phyloP scores from a whole-genome alignment of 495 filamentous ascomycete species.

The Sabuloglossum arenarium region DNA sequence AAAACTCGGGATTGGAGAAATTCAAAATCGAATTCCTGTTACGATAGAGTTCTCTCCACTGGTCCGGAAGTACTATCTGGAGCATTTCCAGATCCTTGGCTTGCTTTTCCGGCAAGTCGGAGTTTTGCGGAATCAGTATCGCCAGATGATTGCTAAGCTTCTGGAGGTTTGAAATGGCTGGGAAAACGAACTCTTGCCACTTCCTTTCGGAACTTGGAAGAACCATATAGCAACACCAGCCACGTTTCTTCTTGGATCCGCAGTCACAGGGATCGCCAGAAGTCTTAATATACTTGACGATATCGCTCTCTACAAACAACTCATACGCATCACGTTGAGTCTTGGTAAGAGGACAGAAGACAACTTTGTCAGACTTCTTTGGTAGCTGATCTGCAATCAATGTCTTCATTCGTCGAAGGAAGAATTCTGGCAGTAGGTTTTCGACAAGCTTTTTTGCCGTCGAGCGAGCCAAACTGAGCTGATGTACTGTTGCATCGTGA shows the following conservation, averaged over 20 bases:
- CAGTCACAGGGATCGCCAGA: slow-evolving; percentile 53
- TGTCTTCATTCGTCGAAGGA: slow-evolving; percentile 81
- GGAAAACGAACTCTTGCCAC: slow-evolving; percentile 74
- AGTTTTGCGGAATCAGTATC: slow-evolving; percentile 55
- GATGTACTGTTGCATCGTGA: slow-evolving; percentile 72
- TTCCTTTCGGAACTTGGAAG: slow-evolving; percentile 32
- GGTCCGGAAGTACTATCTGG: slow-evolving; percentile 49
- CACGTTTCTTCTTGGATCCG: slow-evolving; percentile 43
- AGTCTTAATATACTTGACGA: slow-evolving; percentile 44
- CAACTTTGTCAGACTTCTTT: slow-evolving; percentile 82
- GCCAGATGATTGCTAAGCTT: slow-evolving; percentile 87
- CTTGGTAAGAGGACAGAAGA: slow-evolving; percentile 80
- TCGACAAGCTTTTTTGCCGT: slow-evolving; percentile 73
- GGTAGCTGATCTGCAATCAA: slow-evolving; percentile 89
- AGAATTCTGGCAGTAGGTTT: slow-evolving; percentile 80
- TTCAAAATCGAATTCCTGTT: slow-evolving; percentile 61
- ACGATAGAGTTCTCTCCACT: slow-evolving; percentile 56
- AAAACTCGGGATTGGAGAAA: slow-evolving; percentile 78
- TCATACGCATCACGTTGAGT: slow-evolving; percentile 75
- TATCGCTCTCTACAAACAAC: slow-evolving; percentile 49
- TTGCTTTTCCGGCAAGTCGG: slow-evolving; percentile 55
- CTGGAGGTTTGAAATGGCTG: slow-evolving; percentile 58
- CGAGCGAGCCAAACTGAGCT: slow-evolving; percentile 60
- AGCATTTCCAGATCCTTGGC: slow-evolving; percentile 59
- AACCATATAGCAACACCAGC: slow-evolving; percentile 57